Percentiles rank a stretch among this genome's conserved stretches.
Evolutionary conservation across 2,329 filamentous ascomycete genomes (phyloP).

Genomic region (Ophiostoma piceae): DNA sequence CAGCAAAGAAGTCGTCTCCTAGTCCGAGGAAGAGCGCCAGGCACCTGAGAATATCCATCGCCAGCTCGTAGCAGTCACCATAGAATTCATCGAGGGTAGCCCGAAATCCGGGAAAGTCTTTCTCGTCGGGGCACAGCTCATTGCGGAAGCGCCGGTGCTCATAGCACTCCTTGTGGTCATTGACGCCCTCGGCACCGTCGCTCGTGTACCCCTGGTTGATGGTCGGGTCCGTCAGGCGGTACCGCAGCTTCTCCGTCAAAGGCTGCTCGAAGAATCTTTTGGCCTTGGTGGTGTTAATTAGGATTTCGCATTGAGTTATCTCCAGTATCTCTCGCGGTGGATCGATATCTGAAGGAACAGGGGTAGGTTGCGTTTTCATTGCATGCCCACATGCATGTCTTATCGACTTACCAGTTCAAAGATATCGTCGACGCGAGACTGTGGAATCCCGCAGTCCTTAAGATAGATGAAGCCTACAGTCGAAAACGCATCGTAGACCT

Average conservation of each 20-base stretch:
- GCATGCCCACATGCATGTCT: neutral
- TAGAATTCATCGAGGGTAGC: conserved; percentile 10
- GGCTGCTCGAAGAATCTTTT: conserved; percentile 17
- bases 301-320: neutral
- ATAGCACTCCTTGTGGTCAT: conserved; percentile 21
- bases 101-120: neutral
- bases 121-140: conserved; percentile 11
- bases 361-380: neutral
- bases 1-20: conserved; percentile 13
- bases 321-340: neutral
- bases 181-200: conserved; percentile 13
- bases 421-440: conserved; percentile 14
- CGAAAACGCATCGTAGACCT: conserved; percentile 15
- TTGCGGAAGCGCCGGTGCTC: conserved; percentile 19
- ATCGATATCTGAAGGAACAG: neutral
- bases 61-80: conserved; percentile 6
- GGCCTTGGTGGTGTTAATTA: neutral
- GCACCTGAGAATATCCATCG: conserved; percentile 4
- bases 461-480: conserved; percentile 17
- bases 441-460: conserved; percentile 14
- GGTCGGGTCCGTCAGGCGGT: conserved; percentile 5
- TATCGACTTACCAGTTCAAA: conserved; percentile 11
- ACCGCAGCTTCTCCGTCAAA: neutral
- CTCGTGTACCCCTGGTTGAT: conserved; percentile 19
- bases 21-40: conserved; percentile 12